phyloP scores from a whole-genome alignment of 2,329 filamentous ascomycete genomes.

The Leptographium radiaticola region DNA sequence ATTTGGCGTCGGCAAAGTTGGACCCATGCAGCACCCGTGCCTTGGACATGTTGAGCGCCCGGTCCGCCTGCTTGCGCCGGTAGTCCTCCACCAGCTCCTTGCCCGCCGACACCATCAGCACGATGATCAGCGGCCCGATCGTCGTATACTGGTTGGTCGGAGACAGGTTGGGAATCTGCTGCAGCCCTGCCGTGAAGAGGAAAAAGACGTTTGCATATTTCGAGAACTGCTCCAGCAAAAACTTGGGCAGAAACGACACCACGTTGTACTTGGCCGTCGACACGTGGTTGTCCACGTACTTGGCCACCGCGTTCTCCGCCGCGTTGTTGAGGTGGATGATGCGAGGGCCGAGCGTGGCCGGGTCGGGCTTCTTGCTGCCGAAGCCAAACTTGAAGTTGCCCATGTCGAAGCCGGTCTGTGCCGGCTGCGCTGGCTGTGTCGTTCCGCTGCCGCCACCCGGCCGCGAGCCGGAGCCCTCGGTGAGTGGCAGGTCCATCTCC shows the following conservation, averaged over 20 bases:
- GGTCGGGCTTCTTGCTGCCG: constrained; percentile 71
- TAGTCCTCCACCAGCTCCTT: constrained; percentile 94
- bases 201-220: constrained; percentile 99
- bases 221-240: constrained; percentile 95
- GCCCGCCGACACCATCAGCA: constrained; percentile 84
- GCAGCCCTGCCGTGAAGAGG: constrained; percentile 86
- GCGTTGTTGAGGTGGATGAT: constrained; percentile 95
- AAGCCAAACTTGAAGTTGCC: constrained; percentile 89
- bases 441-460: constrained; percentile 14
- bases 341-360: constrained; percentile 78
- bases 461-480: constrained; percentile 46
- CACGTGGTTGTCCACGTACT: constrained; percentile 92
- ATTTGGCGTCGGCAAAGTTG: constrained; percentile 73
- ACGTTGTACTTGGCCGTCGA: constrained; percentile 97
- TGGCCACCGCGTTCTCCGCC: constrained; percentile 76
- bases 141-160: constrained; percentile 95
- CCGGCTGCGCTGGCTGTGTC: constrained; percentile 16
- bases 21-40: constrained; percentile 74
- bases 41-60: constrained; percentile 74
- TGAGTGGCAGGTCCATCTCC: constrained; percentile 95
- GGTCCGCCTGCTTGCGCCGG: constrained; percentile 77
- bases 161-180: constrained; percentile 90
- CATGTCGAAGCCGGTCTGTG: constrained; percentile 49
- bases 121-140: constrained; percentile 82
- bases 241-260: constrained; percentile 88